Evolutionary conservation across 2,329 filamentous ascomycete species (phyloP).

Genomic region (Fusarium longipes): DNA sequence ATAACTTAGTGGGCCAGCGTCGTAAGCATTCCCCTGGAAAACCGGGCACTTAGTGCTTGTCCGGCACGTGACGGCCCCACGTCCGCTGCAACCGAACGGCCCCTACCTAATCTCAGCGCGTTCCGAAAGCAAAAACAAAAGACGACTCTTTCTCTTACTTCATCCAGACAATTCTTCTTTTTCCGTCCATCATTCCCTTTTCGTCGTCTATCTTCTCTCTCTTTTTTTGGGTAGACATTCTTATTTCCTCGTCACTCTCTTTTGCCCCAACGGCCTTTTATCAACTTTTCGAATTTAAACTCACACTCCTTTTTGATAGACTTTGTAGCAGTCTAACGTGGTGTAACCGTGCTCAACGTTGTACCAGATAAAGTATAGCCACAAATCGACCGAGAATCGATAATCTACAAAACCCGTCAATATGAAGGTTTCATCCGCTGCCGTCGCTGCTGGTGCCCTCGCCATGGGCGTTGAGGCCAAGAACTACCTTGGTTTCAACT

Average conservation of each 20-base stretch:
- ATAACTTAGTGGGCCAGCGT: constrained; percentile 29
- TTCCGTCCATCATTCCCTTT: constrained; percentile 28
- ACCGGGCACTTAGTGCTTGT: constrained; percentile 34
- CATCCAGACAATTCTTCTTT: constrained; percentile 13
- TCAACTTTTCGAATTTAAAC: constrained; percentile 27
- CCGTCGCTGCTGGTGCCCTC: constrained; percentile 54
- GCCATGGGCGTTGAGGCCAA: constrained; percentile 55
- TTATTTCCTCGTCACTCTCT: constrained; percentile 44
- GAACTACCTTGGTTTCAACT: constrained; percentile 68
- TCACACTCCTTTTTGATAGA: constrained; percentile 37
- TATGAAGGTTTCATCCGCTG: constrained; percentile 56
- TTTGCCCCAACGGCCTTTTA: constrained; percentile 33
- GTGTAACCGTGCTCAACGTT: constrained; percentile 32
- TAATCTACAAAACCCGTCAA: constrained; percentile 44
- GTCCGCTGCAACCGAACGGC: constrained; percentile 8
- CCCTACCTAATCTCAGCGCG: constrained; percentile 43
- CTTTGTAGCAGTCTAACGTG: constrained; percentile 15
- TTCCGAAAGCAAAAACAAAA: constrained; percentile 38
- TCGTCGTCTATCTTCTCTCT: constrained; percentile 22
- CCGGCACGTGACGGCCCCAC: constrained; percentile 37
- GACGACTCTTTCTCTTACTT: constrained; percentile 29
- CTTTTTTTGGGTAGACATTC: constrained; percentile 36
- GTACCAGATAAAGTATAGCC: constrained; percentile 27
- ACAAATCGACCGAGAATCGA: constrained; percentile 28
- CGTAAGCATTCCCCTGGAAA: constrained; percentile 43